Evolutionary conservation across 305 asterid species (phyloP).

Genomic region (Plantago coronopus): DNA sequence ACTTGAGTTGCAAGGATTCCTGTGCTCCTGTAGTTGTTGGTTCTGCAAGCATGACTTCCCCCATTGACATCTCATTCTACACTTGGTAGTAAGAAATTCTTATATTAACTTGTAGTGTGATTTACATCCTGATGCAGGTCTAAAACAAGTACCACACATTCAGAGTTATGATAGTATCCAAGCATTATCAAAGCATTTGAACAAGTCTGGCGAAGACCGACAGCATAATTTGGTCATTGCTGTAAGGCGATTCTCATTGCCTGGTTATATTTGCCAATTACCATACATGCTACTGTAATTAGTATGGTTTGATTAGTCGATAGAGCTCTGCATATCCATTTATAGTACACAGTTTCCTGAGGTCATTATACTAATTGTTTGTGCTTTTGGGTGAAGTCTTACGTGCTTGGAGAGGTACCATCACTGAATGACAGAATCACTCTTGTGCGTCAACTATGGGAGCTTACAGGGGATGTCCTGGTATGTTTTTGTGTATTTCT

Average conservation of each 20-base stretch:
- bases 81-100: neutral
- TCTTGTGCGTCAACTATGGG: slow-evolving; percentile 92
- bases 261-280: neutral
- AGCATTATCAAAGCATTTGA: slow-evolving; percentile 46
- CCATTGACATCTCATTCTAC: slow-evolving; percentile 2
- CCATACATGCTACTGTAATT: slow-evolving; percentile 6
- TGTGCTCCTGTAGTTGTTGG: too few species aligned
- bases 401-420: slow-evolving; percentile 95
- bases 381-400: slow-evolving; percentile 54
- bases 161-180: slow-evolving; percentile 73
- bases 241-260: slow-evolving; percentile 44
- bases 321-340: neutral
- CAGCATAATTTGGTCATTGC: slow-evolving; percentile 74
- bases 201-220: slow-evolving; percentile 49
- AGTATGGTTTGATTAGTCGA: slow-evolving; percentile 8
- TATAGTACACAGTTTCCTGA: neutral
- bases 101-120: slow-evolving; percentile 5
- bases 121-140: slow-evolving; percentile 37
- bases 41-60: neutral
- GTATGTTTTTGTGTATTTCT: slow-evolving; percentile 33
- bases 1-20: too few species aligned
- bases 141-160: slow-evolving; percentile 55
- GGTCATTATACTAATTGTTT: slow-evolving; percentile 19
- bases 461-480: slow-evolving; percentile 83
- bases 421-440: slow-evolving; percentile 83